These are phyloP conservation scores for Psophocarpus tetragonolobus DNA, from an alignment of 306 rosid species.

Conservation along the genomic window DNA sequence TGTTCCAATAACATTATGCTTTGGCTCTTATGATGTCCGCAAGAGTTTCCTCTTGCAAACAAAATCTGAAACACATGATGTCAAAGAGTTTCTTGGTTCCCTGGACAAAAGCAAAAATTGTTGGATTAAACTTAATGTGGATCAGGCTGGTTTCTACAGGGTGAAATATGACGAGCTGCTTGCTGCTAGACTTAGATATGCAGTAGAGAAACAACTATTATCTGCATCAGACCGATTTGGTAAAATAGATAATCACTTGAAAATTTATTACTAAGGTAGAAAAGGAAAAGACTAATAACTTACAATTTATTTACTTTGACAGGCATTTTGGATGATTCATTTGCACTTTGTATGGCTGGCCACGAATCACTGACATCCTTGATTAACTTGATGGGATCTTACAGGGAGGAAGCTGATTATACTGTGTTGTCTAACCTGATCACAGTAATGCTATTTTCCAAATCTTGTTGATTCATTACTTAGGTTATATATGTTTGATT, in stretches of 20 bases:
- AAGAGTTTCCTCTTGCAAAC: conserved; percentile 71
- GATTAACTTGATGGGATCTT: conserved; percentile 81
- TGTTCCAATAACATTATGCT: conserved; percentile 75
- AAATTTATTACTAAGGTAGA: background rate
- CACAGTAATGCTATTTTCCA: conserved; percentile 54
- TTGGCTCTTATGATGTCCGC: conserved; percentile 65
- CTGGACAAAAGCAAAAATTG: conserved; percentile 29
- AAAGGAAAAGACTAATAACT: conserved; percentile 26
- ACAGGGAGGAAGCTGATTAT: conserved; percentile 81
- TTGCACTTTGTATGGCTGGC: conserved; percentile 80
- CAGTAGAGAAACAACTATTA: conserved; percentile 66
- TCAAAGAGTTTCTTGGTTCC: conserved; percentile 50
- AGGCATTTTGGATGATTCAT: conserved; percentile 90
- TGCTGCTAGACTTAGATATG: conserved; percentile 70
- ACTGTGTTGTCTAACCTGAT: conserved; percentile 82
- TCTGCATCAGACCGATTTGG: conserved; percentile 89
- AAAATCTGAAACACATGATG: conserved; percentile 58
- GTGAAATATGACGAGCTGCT: conserved; percentile 87
- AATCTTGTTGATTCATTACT: conserved; percentile 23
- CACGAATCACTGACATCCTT: conserved; percentile 69
- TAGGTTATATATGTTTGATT: conserved; percentile 22
- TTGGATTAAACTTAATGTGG: conserved; percentile 92
- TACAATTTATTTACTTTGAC: conserved; percentile 36
- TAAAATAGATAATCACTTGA: conserved; percentile 38
- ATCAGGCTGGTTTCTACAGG: conserved; percentile 93